phyloP scores from a whole-genome alignment of 495 filamentous ascomycete species.

The Ascodesmis nigricans region DNA sequence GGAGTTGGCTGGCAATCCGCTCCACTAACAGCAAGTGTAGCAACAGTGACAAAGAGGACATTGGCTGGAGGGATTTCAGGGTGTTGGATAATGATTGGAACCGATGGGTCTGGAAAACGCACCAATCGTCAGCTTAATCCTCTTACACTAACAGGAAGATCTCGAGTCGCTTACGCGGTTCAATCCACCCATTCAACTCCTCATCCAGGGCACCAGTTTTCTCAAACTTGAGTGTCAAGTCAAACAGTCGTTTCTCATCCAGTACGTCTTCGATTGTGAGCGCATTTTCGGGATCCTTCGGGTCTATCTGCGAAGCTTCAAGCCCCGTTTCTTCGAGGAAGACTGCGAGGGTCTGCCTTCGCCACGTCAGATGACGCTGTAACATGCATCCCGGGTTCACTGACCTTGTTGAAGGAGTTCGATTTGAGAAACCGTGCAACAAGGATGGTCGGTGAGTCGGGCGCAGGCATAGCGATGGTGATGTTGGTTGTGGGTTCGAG shows the following conservation, averaged over 20 bases:
- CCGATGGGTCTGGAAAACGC: constrained; percentile 9
- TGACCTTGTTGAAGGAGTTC: constrained; percentile 35
- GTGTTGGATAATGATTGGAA: constrained; percentile 7
- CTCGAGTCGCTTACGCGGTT: too few relatives aligned
- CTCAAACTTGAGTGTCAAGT: constrained; percentile 35
- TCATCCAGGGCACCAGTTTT: constrained; percentile 28
- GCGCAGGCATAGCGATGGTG: constrained; percentile 23
- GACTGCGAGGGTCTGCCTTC: constrained; percentile 29
- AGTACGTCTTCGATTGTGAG: constrained; percentile 42
- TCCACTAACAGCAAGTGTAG: background rate
- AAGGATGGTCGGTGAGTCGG: constrained; percentile 29
- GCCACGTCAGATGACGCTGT: background rate
- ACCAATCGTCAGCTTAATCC: background rate
- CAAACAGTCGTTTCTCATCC: constrained; percentile 42
- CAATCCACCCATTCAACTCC: constrained; percentile 21
- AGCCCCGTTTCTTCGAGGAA: constrained; percentile 43
- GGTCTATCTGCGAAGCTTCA: constrained; percentile 24
- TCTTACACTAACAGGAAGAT: too few relatives aligned
- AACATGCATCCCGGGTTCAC: background rate
- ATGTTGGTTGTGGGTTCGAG: constrained; percentile 1
- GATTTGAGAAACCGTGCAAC: constrained; percentile 41
- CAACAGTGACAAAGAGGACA: constrained; percentile 15
- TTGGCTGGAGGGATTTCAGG: constrained; percentile 10
- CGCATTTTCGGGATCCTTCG: constrained; percentile 22
- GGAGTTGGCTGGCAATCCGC: constrained; percentile 8